phyloP scores from a whole-genome alignment of 768 basidiomycete species.

The Coprinellus micaceus region DNA sequence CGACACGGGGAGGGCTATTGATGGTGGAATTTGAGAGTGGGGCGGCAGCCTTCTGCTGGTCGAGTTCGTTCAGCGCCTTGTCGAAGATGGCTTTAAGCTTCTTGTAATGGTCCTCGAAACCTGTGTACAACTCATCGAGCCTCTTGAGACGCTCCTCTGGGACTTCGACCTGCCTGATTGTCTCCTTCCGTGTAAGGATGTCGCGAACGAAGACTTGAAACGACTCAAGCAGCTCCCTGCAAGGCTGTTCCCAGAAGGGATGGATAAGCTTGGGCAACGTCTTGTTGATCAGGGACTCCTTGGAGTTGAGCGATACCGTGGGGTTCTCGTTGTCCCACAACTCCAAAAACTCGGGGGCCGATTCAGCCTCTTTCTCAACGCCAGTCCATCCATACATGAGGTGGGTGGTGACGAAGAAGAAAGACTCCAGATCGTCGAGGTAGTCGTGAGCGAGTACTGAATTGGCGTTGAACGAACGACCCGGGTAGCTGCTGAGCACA shows the following conservation, averaged over 20 bases:
- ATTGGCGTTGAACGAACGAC: background rate
- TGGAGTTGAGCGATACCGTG: background rate
- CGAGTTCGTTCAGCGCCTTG: background rate
- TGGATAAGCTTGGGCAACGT: background rate
- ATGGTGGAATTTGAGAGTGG: too few relatives aligned
- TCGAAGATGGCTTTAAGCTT: background rate
- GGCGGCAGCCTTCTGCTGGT: too few relatives aligned
- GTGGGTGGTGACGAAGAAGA: constrained; percentile 1
- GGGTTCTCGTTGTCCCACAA: background rate
- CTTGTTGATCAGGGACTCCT: background rate
- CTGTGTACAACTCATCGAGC: background rate
- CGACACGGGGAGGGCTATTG: too few relatives aligned
- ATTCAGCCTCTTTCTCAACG: background rate
- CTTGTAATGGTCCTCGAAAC: background rate
- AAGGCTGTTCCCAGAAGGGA: background rate
- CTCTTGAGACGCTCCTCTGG: background rate
- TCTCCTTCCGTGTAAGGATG: background rate
- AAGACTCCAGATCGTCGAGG: constrained; percentile 9
- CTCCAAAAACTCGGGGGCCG: background rate
- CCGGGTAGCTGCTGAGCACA: background rate
- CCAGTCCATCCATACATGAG: background rate
- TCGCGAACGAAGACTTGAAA: background rate
- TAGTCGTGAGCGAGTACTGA: constrained; percentile 1
- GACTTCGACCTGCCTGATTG: background rate
- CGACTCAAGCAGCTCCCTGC: background rate